phyloP scores from a whole-genome alignment of 768 basidiomycete genomes.

The Tubosaeta sp. region DNA sequence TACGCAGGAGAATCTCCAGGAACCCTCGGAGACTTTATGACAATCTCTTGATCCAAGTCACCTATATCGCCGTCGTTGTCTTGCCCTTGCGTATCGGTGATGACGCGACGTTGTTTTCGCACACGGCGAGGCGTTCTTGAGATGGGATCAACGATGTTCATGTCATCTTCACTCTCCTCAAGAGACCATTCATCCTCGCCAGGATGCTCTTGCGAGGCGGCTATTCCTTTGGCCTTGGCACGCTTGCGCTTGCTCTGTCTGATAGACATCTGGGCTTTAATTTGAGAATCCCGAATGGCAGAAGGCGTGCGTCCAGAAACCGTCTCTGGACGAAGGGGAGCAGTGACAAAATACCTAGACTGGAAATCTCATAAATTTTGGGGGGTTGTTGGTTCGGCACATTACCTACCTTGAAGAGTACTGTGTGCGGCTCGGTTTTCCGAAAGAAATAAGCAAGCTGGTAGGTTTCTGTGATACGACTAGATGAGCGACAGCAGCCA shows the following conservation, averaged over 20 bases:
- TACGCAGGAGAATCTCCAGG: slow-evolving; percentile 1
- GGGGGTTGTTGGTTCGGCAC: neutral
- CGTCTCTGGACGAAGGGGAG: slow-evolving; percentile 20
- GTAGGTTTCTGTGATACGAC: slow-evolving; percentile 57
- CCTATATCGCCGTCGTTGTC: slow-evolving; percentile 17
- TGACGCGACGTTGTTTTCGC: slow-evolving; percentile 28
- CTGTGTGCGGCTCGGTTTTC: slow-evolving; percentile 74
- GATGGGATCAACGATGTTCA: slow-evolving; percentile 9
- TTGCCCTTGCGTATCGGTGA: slow-evolving; percentile 25
- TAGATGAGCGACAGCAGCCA: slow-evolving; percentile 3
- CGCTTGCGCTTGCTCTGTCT: slow-evolving; percentile 27
- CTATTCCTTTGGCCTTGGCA: slow-evolving; percentile 38
- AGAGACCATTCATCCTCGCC: slow-evolving; percentile 22
- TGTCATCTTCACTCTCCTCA: slow-evolving; percentile 19
- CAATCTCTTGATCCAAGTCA: slow-evolving; percentile 8
- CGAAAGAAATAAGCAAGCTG: slow-evolving; percentile 91
- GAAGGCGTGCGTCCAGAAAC: slow-evolving; percentile 13
- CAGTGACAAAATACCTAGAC: slow-evolving; percentile 41
- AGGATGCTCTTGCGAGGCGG: slow-evolving; percentile 21
- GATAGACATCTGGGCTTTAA: slow-evolving; percentile 10
- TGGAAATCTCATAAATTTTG: slow-evolving; percentile 12
- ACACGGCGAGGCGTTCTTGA: slow-evolving; percentile 25
- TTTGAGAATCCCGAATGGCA: neutral
- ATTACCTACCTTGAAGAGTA: slow-evolving; percentile 70
- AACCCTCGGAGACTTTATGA: slow-evolving; percentile 12